Percentiles rank a stretch among this genome's conserved stretches.
phyloP scores from a whole-genome alignment of 495 filamentous ascomycete species.

The Penicillium diatomitis region DNA sequence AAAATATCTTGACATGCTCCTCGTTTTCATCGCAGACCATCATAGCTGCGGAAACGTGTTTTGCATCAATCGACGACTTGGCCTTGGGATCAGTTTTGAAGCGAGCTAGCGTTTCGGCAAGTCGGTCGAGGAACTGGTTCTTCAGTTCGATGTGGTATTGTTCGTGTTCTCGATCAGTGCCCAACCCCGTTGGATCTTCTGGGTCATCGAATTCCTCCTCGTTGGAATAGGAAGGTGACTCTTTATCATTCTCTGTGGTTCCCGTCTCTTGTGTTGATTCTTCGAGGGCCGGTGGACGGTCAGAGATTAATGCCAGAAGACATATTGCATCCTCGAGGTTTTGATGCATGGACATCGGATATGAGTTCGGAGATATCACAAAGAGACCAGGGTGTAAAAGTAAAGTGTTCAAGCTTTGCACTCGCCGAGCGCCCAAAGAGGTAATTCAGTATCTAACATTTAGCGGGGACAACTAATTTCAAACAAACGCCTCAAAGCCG shows the following conservation, averaged over 20 bases:
- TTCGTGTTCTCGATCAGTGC: not conserved
- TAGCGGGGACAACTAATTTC: no score
- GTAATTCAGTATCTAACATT: no score
- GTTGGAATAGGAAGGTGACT: not conserved
- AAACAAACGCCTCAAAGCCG: no score
- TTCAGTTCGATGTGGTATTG: not conserved
- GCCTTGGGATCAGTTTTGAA: not conserved
- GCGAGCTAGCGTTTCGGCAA: not conserved
- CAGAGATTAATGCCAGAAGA: not conserved
- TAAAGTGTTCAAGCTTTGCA: no score
- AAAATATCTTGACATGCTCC: not conserved
- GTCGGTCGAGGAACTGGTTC: not conserved
- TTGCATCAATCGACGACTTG: not conserved
- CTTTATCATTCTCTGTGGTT: not conserved
- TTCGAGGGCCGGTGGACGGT: not conserved
- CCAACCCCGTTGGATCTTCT: not conserved
- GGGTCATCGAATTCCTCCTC: not conserved
- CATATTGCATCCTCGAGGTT: not conserved
- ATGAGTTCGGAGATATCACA: not conserved
- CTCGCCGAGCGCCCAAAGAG: no score
- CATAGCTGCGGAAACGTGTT: not conserved
- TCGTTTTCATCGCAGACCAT: not conserved
- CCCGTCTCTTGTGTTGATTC: not conserved
- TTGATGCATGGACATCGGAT: not conserved
- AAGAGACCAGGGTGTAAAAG: no score